Percentiles rank a stretch among this genome's conserved stretches.
These are phyloP conservation scores for Alternaria rosae DNA, from an alignment of 2,329 filamentous ascomycete species.

Conservation along the genomic window DNA sequence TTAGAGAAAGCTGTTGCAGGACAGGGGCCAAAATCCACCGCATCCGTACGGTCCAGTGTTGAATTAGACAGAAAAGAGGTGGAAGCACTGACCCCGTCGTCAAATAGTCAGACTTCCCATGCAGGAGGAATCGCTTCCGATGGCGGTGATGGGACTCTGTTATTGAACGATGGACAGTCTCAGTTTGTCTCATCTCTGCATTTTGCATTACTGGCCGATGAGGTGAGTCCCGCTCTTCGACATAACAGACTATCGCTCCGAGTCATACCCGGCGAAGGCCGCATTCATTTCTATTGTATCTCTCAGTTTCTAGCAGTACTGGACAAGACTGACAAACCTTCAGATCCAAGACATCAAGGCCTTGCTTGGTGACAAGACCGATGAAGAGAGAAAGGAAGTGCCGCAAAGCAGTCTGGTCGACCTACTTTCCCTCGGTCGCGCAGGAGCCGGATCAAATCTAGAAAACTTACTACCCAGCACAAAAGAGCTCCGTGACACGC, in stretches of 20 bases:
- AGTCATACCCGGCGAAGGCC: neutral
- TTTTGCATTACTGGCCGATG: constrained; percentile 49
- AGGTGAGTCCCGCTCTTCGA: constrained; percentile 34
- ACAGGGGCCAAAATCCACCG: constrained; percentile 19
- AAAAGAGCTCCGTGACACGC: constrained; percentile 40
- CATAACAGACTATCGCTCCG: neutral
- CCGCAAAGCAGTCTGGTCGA: constrained; percentile 42
- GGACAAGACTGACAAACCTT: constrained; percentile 1
- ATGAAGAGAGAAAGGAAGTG: constrained; percentile 39
- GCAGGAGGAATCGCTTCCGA: constrained; percentile 48
- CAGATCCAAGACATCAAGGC: constrained; percentile 52
- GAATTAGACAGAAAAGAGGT: constrained; percentile 31
- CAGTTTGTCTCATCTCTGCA: constrained; percentile 52
- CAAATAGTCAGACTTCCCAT: constrained; percentile 44
- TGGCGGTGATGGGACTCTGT: constrained; percentile 45
- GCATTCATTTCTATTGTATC: neutral
- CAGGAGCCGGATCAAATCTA: constrained; percentile 35
- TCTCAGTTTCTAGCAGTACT: neutral
- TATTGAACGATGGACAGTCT: constrained; percentile 48
- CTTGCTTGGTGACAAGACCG: constrained; percentile 41
- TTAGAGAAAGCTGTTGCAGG: constrained; percentile 44
- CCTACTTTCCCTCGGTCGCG: constrained; percentile 43
- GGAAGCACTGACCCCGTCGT: constrained; percentile 39
- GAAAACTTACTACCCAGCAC: constrained; percentile 39
- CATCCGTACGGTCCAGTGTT: constrained; percentile 25